Conservation (phyloP, 1,284 basidiomycete genomes). For the Stygiomarasmius scandens region DNA sequence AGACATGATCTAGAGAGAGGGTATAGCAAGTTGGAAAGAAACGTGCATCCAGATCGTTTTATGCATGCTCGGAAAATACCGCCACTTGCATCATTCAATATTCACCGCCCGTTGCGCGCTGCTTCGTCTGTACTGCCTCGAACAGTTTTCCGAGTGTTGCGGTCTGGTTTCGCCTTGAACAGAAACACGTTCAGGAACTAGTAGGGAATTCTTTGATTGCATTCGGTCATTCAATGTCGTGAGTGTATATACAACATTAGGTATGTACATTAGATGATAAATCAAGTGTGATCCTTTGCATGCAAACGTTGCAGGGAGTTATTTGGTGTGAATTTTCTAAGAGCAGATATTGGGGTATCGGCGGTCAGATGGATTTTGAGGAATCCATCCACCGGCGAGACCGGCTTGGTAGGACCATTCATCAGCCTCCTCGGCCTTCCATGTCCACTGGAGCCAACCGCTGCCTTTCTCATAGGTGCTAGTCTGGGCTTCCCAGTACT, state of each 20-base stretch:
- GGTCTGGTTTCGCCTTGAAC: neutral
- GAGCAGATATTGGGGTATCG: slow-evolving; percentile 53
- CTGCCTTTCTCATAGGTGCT: slow-evolving; percentile 62
- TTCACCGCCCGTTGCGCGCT: neutral
- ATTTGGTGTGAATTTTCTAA: neutral
- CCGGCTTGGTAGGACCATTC: slow-evolving; percentile 82
- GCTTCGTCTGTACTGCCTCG: neutral
- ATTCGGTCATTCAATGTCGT: no score
- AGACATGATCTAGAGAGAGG: slow-evolving; percentile 39
- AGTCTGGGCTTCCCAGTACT: slow-evolving; percentile 86
- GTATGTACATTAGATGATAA: no score
- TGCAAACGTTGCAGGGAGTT: no score
- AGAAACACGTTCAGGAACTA: neutral
- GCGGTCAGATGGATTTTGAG: slow-evolving; percentile 55
- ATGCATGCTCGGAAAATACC: neutral
- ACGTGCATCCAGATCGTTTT: neutral
- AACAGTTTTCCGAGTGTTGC: neutral
- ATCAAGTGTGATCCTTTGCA: no score
- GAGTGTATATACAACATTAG: no score
- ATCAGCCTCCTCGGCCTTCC: slow-evolving; percentile 73
- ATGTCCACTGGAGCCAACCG: slow-evolving; percentile 75
- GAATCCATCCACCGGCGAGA: slow-evolving; percentile 82
- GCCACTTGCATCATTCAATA: neutral
- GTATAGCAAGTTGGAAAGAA: slow-evolving; percentile 1
- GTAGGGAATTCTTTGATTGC: no score